Conservation (phyloP, 2,329 filamentous ascomycete species). For the Plenodomus lindquistii region DNA sequence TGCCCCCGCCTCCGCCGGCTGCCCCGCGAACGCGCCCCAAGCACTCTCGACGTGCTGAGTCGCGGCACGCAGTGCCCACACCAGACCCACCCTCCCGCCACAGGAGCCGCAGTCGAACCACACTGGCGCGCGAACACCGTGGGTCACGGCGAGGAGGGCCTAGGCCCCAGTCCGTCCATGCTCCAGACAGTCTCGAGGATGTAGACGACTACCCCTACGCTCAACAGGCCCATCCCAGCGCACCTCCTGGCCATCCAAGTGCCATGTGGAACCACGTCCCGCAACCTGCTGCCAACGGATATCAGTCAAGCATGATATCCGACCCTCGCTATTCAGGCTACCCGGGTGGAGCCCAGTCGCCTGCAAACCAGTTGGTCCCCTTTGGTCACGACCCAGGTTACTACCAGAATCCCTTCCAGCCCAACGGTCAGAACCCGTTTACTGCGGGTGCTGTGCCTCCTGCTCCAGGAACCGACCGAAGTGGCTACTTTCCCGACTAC, state of each 20-base stretch:
- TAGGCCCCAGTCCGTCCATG: conserved; percentile 42
- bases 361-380: conserved; percentile 36
- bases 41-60: conserved; percentile 45
- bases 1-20: conserved; percentile 32
- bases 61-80: conserved; percentile 39
- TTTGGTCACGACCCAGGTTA: conserved; percentile 39
- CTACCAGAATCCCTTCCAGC: conserved; percentile 42
- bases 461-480: conserved; percentile 18
- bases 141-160: conserved; percentile 35
- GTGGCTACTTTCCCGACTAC: conserved; percentile 44
- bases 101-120: conserved; percentile 38
- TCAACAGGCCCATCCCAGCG: conserved; percentile 27
- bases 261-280: conserved; percentile 44
- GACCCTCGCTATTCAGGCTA: conserved; percentile 34
- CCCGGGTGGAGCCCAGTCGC: conserved; percentile 25
- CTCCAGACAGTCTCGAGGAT: conserved; percentile 47
- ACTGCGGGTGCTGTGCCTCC: conserved; percentile 18
- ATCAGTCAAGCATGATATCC: conserved; percentile 46
- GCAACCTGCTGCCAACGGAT: conserved; percentile 38
- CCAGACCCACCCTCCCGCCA: conserved; percentile 39
- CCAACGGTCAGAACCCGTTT: conserved; percentile 31
- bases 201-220: conserved; percentile 52
- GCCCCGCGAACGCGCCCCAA: conserved; percentile 39
- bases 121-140: conserved; percentile 33
- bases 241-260: conserved; percentile 41